These are phyloP conservation scores for Delitschia confertaspora DNA, from an alignment of 495 filamentous ascomycete species.

Conservation along the genomic window DNA sequence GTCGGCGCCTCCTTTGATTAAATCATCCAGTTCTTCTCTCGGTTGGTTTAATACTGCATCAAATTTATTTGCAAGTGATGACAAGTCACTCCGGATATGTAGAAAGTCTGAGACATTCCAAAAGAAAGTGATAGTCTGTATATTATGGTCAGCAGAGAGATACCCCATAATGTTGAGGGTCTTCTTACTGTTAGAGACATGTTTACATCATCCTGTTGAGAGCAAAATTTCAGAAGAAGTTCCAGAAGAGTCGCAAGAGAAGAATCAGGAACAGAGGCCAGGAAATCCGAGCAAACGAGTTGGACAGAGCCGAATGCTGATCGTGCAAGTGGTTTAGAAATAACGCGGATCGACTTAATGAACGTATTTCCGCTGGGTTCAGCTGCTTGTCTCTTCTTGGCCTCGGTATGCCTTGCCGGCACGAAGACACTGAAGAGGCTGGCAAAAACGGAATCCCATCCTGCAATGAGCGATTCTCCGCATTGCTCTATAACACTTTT, in stretches of 20 bases:
- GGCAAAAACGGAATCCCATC: constrained; percentile 78
- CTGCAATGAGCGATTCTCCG: constrained; percentile 69
- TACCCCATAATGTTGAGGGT: neutral
- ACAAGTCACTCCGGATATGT: constrained; percentile 38
- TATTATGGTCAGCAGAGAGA: neutral
- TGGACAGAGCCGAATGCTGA: constrained; percentile 82
- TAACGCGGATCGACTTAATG: constrained; percentile 14
- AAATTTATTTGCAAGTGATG: constrained; percentile 40
- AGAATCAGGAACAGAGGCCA: constrained; percentile 64
- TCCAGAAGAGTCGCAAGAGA: constrained; percentile 80
- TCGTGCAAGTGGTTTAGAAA: constrained; percentile 64
- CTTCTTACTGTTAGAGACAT: constrained; percentile 73
- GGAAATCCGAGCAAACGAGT: constrained; percentile 89
- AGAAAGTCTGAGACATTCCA: constrained; percentile 91
- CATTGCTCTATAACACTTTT: constrained; percentile 78
- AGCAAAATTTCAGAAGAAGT: constrained; percentile 77
- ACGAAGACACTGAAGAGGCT: constrained; percentile 79
- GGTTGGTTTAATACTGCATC: constrained; percentile 33
- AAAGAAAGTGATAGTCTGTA: constrained; percentile 78
- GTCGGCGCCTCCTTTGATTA: constrained; percentile 42
- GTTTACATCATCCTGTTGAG: constrained; percentile 84
- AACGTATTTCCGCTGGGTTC: neutral
- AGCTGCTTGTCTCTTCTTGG: constrained; percentile 1
- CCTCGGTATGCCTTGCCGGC: neutral
- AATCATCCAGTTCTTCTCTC: constrained; percentile 39